These are phyloP conservation scores for Trametes cubensis DNA, from an alignment of 768 basidiomycete genomes.

Conservation along the genomic window DNA sequence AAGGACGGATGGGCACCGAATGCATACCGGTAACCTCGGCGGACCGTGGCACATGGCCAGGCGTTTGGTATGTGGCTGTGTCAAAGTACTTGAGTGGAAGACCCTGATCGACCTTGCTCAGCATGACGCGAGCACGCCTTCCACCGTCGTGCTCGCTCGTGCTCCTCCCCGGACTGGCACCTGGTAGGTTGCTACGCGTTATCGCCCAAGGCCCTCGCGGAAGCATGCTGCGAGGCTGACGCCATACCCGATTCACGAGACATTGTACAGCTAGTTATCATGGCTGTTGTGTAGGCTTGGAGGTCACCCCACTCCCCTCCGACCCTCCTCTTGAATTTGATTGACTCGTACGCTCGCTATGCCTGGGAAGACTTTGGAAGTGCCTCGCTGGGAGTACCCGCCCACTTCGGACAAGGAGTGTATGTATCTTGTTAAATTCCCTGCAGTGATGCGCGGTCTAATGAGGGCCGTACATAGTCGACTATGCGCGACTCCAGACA, in stretches of 20 bases:
- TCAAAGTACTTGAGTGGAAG: background rate
- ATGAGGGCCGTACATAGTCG: background rate
- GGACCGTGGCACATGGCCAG: background rate
- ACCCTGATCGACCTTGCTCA: constrained; percentile 1
- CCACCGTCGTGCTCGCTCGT: constrained; percentile 12
- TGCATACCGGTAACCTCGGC: too few relatives aligned
- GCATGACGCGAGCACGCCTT: constrained; percentile 9
- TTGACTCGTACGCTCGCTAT: background rate
- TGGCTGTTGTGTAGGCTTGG: background rate
- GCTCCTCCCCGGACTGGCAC: background rate
- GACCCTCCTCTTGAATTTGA: background rate
- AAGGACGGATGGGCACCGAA: too few relatives aligned
- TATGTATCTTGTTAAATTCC: background rate
- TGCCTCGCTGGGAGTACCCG: constrained; percentile 16
- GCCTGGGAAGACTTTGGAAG: constrained; percentile 6
- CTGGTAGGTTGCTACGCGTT: background rate
- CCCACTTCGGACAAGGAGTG: constrained; percentile 11
- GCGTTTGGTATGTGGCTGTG: constrained; percentile 3
- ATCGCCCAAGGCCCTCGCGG: background rate
- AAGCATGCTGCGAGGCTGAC: constrained; percentile 12
- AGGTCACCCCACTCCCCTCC: background rate
- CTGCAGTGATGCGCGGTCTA: background rate
- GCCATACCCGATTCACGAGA: background rate
- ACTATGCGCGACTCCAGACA: constrained; percentile 12
- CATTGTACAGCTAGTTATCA: background rate